Evolutionary conservation across 495 filamentous ascomycete genomes (phyloP).

Genomic region (Niebla homalea): DNA sequence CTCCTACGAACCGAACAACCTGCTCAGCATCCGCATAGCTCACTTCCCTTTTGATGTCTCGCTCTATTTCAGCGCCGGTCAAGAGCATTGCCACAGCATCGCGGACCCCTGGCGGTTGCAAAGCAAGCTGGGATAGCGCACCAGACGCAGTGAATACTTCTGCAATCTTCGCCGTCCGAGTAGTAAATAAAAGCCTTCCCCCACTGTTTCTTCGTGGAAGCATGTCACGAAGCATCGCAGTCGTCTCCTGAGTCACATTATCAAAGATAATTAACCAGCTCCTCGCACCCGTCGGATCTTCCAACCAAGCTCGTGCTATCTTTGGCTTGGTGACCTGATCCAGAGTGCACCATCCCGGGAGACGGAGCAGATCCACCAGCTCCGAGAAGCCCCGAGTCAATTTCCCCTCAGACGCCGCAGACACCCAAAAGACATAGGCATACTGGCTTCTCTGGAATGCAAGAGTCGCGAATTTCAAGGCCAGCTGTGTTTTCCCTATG

Average conservation of each 20-base stretch:
- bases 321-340: slow-evolving; percentile 3
- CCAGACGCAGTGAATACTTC: background rate
- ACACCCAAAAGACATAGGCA: slow-evolving; percentile 7
- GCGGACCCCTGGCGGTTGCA: slow-evolving; percentile 1
- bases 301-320: slow-evolving; percentile 1
- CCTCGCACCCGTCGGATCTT: background rate
- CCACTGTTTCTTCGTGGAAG: slow-evolving; percentile 1
- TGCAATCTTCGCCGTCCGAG: slow-evolving; percentile 2
- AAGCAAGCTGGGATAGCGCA: background rate
- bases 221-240: slow-evolving; percentile 3
- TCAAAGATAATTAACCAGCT: slow-evolving; percentile 6
- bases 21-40: slow-evolving; percentile 2
- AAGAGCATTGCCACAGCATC: slow-evolving; percentile 7
- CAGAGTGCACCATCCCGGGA: background rate
- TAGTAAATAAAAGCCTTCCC: slow-evolving; percentile 4
- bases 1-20: slow-evolving; percentile 3
- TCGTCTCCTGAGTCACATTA: slow-evolving; percentile 6
- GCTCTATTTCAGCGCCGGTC: background rate
- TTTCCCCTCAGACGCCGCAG: slow-evolving; percentile 6
- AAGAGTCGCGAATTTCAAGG: slow-evolving; percentile 5
- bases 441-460: slow-evolving; percentile 3
- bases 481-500: slow-evolving; percentile 11
- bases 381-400: slow-evolving; percentile 3
- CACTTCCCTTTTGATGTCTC: background rate
- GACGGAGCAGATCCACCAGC: slow-evolving; percentile 7